Base-by-base conservation (phyloP, 352 stramenopile species). In the Phytopythium montanum region DNA sequence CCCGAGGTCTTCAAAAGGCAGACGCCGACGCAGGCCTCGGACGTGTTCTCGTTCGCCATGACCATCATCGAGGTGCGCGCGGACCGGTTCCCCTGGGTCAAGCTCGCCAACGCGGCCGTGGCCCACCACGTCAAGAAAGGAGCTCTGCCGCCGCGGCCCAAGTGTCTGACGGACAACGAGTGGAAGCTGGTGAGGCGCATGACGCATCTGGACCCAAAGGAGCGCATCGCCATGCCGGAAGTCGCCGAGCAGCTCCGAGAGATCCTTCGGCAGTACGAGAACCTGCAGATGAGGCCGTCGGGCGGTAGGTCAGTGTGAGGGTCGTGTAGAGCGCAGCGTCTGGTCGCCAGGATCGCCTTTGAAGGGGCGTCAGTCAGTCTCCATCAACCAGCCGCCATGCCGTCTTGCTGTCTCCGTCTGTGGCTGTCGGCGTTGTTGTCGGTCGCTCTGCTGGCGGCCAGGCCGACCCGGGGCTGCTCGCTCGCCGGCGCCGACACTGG, bases 401-500 rank as follows among this genome's bases (percentile, higher is more conserved):
- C 44, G 8, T 4, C 44, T 50, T 23, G 12, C 13, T 9, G 3
- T 2, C 5, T 4, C 12, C 44, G 16, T 18, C 13, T 16, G 21
- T 34, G n/a, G 6, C 21, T 57, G 12, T 7, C 29, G 3, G 19
- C 18, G 5, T 18, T 9, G 26, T 3, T 42, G 19, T 3, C 26
- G 36, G 19, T 58, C 12, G 18, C 49, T 12, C 8, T 36, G 34
- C 36, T 59, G 53, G 25, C 50, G 38, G 19, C 12, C 34, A 28
- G 25, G 26, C 28, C 36, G 21, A 12, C 2, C 25, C 34, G 16
- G 3, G 58, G 61, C 9, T 83, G 76, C 55, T 54, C 79, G 51
- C 44, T 92, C 36, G 70, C 75, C n/a, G 81, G 80, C 31, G 55
- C 73, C 23, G 75, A 90, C 61, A 90, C 82, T 25, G 82, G 82